These are phyloP conservation scores for Skeletonema menzelii DNA, from an alignment of 108 stramenopile species.

Conservation along the genomic window DNA sequence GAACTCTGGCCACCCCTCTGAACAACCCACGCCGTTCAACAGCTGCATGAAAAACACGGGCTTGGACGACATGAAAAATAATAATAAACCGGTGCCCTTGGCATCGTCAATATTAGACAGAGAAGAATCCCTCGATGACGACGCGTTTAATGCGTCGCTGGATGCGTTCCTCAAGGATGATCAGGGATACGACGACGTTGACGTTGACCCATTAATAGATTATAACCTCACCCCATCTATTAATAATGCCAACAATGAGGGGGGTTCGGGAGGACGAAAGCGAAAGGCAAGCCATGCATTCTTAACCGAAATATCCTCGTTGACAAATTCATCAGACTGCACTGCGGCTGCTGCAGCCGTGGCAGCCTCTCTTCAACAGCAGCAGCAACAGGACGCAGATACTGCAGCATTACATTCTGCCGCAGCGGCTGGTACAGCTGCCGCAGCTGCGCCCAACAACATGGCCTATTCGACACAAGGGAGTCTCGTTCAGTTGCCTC, in stretches of 20 bases:
- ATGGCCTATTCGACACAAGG: neutral
- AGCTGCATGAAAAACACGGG: neutral
- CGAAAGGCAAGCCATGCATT: neutral
- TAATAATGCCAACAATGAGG: neutral
- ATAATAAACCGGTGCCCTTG: neutral
- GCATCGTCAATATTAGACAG: neutral
- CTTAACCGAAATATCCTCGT: neutral
- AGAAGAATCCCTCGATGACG: slow-evolving; percentile 18
- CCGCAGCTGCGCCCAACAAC: slow-evolving; percentile 13
- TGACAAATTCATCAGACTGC: slow-evolving; percentile 9
- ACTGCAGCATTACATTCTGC: slow-evolving; percentile 4
- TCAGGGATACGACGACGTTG: neutral
- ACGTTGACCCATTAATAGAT: neutral
- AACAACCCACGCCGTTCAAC: neutral
- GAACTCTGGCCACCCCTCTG: slow-evolving; percentile 5
- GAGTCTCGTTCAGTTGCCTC: neutral
- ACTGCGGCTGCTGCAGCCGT: slow-evolving; percentile 7
- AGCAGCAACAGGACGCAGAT: slow-evolving; percentile 2
- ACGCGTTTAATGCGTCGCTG: slow-evolving; percentile 25
- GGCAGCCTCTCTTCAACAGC: slow-evolving; percentile 5
- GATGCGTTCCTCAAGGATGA: slow-evolving; percentile 16
- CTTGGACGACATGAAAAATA: slow-evolving; percentile 4
- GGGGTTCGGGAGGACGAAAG: neutral
- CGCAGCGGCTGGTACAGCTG: slow-evolving; percentile 14
- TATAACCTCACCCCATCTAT: neutral